These are phyloP conservation scores for Phytophthora macrochlamydospora DNA, from an alignment of 352 stramenopile species.

Conservation along the genomic window DNA sequence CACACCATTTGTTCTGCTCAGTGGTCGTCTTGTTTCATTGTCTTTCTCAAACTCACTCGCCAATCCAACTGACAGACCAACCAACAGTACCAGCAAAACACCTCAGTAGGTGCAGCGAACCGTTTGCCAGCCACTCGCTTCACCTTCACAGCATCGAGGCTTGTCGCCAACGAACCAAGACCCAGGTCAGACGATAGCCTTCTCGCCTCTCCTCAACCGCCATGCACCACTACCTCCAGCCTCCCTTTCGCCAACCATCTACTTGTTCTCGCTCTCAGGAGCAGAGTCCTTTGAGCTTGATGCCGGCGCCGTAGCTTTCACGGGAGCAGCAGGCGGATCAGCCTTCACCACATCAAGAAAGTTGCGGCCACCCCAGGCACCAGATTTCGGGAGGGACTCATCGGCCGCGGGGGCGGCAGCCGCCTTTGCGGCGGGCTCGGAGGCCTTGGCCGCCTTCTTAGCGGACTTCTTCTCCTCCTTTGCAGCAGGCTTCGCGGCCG, in stretches of 20 bases:
- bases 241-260: slow-evolving; percentile 30
- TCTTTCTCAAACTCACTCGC: slow-evolving; percentile 35
- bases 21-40: slow-evolving; percentile 33
- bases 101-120: slow-evolving; percentile 12
- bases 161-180: slow-evolving; percentile 17
- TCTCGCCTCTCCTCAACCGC: slow-evolving; percentile 22
- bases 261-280: slow-evolving; percentile 51
- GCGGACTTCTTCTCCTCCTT: slow-evolving; percentile 51
- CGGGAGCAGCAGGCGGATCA: slow-evolving; percentile 53
- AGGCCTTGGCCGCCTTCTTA: slow-evolving; percentile 42
- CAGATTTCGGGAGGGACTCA: slow-evolving; percentile 61
- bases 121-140: slow-evolving; percentile 7
- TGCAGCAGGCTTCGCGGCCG: slow-evolving; percentile 29
- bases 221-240: slow-evolving; percentile 22
- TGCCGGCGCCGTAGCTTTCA: slow-evolving; percentile 26
- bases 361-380: slow-evolving; percentile 81
- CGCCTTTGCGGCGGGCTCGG: slow-evolving; percentile 24
- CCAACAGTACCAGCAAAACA: slow-evolving; percentile 15
- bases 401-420: slow-evolving; percentile 33
- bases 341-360: slow-evolving; percentile 88
- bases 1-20: slow-evolving; percentile 28
- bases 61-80: slow-evolving; percentile 33
- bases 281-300: slow-evolving; percentile 31
- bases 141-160: slow-evolving; percentile 13
- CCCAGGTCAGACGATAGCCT: slow-evolving; percentile 24